Evolutionary conservation across 306 rosid genomes (phyloP).

Genomic region (Boehmeria nivea): DNA sequence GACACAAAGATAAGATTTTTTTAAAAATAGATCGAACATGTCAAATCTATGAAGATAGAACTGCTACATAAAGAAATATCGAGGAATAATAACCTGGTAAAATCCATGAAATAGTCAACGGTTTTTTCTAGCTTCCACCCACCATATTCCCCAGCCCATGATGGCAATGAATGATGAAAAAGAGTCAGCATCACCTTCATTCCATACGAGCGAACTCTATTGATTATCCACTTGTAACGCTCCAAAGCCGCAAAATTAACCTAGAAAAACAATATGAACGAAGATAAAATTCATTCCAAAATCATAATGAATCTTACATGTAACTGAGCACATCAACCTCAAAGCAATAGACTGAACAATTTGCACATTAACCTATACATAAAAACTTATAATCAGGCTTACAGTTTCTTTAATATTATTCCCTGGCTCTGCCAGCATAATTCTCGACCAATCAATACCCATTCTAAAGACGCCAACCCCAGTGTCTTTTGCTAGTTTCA

Average conservation of each 20-base stretch:
- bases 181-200: slow-evolving; percentile 98
- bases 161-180: slow-evolving; percentile 94
- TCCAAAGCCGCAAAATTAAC: slow-evolving; percentile 93
- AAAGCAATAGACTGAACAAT: not conserved
- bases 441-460: slow-evolving; percentile 96
- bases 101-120: slow-evolving; percentile 82
- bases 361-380: too few species aligned
- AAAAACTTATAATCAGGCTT: slow-evolving; percentile 36
- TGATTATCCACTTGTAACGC: slow-evolving; percentile 92
- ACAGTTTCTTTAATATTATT: slow-evolving; percentile 58
- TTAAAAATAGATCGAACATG: not conserved
- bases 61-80: not conserved
- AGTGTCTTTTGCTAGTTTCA: slow-evolving; percentile 77
- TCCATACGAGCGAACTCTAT: slow-evolving; percentile 68
- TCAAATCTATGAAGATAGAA: not conserved
- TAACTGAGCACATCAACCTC: too few species aligned
- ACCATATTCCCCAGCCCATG: slow-evolving; percentile 95
- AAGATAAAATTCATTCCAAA: slow-evolving; percentile 19
- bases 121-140: slow-evolving; percentile 98
- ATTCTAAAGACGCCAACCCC: slow-evolving; percentile 79
- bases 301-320: not conserved
- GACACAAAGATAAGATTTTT: slow-evolving; percentile 1
- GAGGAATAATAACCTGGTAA: slow-evolving; percentile 58
- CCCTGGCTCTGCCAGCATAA: slow-evolving; percentile 80
- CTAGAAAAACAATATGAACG: slow-evolving; percentile 29